phyloP scores from a whole-genome alignment of 2,329 filamentous ascomycete genomes.

The Trichophyton benhamiae region DNA sequence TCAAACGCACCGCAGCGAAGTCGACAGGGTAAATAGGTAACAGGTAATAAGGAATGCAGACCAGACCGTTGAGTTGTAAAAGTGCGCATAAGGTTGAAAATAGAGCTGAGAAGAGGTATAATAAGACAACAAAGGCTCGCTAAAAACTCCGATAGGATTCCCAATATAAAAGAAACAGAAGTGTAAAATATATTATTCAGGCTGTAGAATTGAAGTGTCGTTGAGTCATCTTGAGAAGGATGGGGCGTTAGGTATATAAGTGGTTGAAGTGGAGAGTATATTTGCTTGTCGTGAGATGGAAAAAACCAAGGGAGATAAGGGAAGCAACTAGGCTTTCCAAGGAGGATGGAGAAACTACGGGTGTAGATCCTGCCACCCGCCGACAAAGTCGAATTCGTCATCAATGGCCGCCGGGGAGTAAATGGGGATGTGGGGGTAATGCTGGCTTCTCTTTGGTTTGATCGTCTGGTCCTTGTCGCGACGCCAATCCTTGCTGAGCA shows the following conservation, averaged over 20 bases:
- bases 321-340: constrained; percentile 10
- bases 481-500: constrained; percentile 38
- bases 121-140: neutral
- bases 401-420: constrained; percentile 38
- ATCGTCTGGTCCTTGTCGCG: constrained; percentile 22
- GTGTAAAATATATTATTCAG: constrained; percentile 3
- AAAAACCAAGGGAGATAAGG: constrained; percentile 13
- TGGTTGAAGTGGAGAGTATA: neutral
- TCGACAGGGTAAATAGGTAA: neutral
- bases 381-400: constrained; percentile 79
- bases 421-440: constrained; percentile 19
- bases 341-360: constrained; percentile 37
- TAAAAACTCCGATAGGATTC: constrained; percentile 5
- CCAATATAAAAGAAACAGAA: constrained; percentile 4
- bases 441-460: constrained; percentile 20
- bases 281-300: constrained; percentile 3
- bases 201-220: constrained; percentile 8
- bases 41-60: constrained; percentile 5
- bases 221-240: constrained; percentile 4
- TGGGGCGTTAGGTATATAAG: neutral
- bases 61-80: neutral
- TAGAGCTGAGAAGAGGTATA: neutral
- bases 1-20: constrained; percentile 2
- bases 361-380: constrained; percentile 67
- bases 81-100: neutral